phyloP scores from a whole-genome alignment of 116 monocot genomes.

The Phalaenopsis hybrid region DNA sequence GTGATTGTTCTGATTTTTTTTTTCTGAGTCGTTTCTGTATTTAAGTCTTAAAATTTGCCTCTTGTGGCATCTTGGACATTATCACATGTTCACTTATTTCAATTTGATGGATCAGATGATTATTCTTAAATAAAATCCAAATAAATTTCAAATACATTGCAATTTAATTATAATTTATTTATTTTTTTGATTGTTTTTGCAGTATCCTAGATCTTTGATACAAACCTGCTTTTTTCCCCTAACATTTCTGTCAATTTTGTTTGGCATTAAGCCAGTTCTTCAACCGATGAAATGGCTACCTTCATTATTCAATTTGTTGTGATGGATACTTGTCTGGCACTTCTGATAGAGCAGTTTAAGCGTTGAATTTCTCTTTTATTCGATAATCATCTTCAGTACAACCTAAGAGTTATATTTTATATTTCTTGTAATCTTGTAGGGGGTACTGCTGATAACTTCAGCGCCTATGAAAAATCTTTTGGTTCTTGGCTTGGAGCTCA shows the following conservation, averaged over 20 bases:
- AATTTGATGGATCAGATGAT: no score
- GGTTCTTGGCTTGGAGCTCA: conserved; percentile 20
- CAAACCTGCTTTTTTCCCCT: neutral
- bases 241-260: neutral
- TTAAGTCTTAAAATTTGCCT: no score
- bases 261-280: neutral
- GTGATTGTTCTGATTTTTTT: no score
- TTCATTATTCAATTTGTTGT: neutral
- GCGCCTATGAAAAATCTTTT: conserved; percentile 14
- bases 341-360: neutral
- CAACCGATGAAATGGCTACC: neutral
- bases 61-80: no score
- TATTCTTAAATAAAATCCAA: neutral
- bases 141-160: neutral
- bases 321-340: neutral
- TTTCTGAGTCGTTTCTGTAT: no score
- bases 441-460: conserved; percentile 2
- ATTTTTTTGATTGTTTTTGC: neutral
- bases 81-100: no score
- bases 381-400: neutral
- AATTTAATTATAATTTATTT: neutral
- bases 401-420: neutral
- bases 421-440: neutral
- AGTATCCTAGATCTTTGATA: neutral
- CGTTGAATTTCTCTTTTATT: neutral